Conservation (phyloP, 2,329 filamentous ascomycete genomes). For the Karstenula rhodostoma region DNA sequence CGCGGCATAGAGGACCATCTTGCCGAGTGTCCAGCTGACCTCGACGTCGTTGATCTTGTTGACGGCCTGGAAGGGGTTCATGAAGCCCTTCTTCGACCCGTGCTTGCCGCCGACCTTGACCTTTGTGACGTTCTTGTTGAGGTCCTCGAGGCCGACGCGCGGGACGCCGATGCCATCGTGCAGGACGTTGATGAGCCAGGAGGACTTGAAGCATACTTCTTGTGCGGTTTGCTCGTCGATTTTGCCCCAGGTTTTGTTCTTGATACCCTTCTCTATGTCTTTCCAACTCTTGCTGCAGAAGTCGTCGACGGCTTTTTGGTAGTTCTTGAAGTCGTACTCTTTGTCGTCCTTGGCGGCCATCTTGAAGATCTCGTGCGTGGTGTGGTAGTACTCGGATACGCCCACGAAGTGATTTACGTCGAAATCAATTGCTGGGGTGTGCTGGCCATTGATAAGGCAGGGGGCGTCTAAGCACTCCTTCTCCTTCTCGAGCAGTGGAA, state of each 20-base stretch:
- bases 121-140: constrained; percentile 74
- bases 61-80: constrained; percentile 89
- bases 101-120: constrained; percentile 71
- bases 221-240: constrained; percentile 76
- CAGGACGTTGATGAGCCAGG: constrained; percentile 95
- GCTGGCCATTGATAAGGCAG: constrained; percentile 88
- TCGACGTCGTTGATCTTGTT: constrained; percentile 91
- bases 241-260: constrained; percentile 73
- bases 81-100: constrained; percentile 68
- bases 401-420: constrained; percentile 97
- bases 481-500: constrained; percentile 89
- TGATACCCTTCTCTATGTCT: constrained; percentile 72
- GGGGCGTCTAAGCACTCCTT: constrained; percentile 82
- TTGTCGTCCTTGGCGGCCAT: constrained; percentile 73
- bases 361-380: constrained; percentile 91
- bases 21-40: constrained; percentile 96
- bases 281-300: constrained; percentile 89
- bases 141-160: constrained; percentile 77
- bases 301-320: constrained; percentile 82
- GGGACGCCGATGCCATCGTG: constrained; percentile 97
- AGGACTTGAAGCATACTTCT: constrained; percentile 96
- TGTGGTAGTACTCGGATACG: constrained; percentile 99
- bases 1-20: constrained; percentile 93
- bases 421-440: constrained; percentile 95
- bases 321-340: constrained; percentile 88